Base-by-base conservation (phyloP, 257 asterid species). In the Forsythia viridissima region DNA sequence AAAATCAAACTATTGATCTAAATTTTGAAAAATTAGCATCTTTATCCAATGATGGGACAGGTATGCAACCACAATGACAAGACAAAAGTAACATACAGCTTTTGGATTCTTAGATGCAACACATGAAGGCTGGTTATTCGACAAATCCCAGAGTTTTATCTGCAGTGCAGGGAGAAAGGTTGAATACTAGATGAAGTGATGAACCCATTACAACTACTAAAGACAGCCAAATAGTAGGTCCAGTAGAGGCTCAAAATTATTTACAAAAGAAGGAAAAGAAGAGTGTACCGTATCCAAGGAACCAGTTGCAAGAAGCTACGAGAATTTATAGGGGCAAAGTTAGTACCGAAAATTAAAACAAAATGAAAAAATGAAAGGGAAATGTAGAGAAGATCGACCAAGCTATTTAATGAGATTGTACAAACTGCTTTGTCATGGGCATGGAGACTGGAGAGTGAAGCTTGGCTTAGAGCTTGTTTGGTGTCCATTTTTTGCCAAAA, bases 81-180 rank as follows among this genome's bases (percentile, higher is more conserved):
- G 3, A 39, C 59, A 63, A 61, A 40, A 70, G 72, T 18, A 40
- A 78, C 86, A 37, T 85, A 89, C 92, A 8, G 89, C 87, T 83
- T 85, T 83, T 20, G 85, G 88, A 80, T 89, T 89, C 79, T 55
- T 87, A 9, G 90, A 78, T 42, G 92, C 79, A 15, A 87, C 34
- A 75, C 90, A 87, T 16, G 99, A 89, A 51, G 97, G 98, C 77
- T 89, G 87, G 70, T 84, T 83, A 80, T 79, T 82, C 42, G 97
- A 90, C 84, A 95, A 72, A 87, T 95, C 97, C 99, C 99, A 95
- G 21, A 95, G 90, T 85, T 93, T 93, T 80, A 93, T 97, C 99
- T 94, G 86, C 71, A 84, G 78, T 43, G 24, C 59, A 30, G 20
- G 46, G 55, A 70, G 77, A 70, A 42, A 59, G 46, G 77, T 39